Base-by-base conservation (phyloP, 2,329 filamentous ascomycete species). In the Xylariaceae sp. region DNA sequence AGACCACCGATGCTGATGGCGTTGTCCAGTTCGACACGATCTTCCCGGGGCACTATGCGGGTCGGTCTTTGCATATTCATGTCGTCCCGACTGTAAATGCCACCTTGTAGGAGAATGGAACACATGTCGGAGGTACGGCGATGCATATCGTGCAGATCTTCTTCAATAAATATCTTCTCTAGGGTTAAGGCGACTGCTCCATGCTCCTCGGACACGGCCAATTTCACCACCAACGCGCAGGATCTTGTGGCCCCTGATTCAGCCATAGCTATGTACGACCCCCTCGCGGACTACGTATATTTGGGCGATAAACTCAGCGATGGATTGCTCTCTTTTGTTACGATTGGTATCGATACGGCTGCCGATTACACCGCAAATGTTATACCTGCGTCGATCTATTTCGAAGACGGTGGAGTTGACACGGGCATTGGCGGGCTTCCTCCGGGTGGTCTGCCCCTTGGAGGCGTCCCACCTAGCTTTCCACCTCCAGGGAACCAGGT, bases 121-220 rank as follows among this genome's bases (percentile, higher is more conserved):
- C 75, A 40, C 57, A 58, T 37, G 56, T 65, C n/a, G 71, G 69
- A 48, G 71, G 75, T 22, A 67, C 65, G 36, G 67, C 76, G 33
- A 72, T 74, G 4, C 77, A 82, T 62, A 72, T 81, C 36, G 78
- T 78, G n/a, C 78, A 83, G 59, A 62, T 82, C 44, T 82, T 79
- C 69, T 77, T 80, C 59, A 76, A 81, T 59, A 73, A 80, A 54
- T 66, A 69, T 54, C 71, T 82, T 22, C 71, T 78, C 52, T 47
- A 57, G 5, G 55, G 75, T 80, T 44, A 72, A 77, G 50, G 55
- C 58, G 19, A 65, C 63, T 2, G 52, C 58, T 2, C 76, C 77
- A 2, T 74, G 75, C 60, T 57, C 38, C 25, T 58, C 58, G 42
- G 75, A 75, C 59, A 64, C 53, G 1, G 66, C 72, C 52, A 47